Evolutionary conservation across 352 stramenopile species (phyloP).

Genomic region (Phytophthora sansomeana): DNA sequence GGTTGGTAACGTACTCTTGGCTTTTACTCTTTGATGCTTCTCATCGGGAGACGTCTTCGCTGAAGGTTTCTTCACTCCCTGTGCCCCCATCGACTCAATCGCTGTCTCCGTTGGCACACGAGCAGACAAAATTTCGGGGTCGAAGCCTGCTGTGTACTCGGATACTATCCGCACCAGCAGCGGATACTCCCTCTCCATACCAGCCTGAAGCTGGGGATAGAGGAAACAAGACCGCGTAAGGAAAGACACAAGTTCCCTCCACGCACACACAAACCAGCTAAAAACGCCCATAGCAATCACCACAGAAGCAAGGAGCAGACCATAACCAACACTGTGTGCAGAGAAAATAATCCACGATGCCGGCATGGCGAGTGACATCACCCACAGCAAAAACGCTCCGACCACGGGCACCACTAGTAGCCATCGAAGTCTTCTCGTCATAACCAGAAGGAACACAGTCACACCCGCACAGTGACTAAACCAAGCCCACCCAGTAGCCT

Average conservation of each 20-base stretch:
- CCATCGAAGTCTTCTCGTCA: conserved; percentile 75
- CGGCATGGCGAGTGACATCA: conserved; percentile 81
- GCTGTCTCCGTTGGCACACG: conserved; percentile 30
- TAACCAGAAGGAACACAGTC: conserved; percentile 80
- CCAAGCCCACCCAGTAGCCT: conserved; percentile 87
- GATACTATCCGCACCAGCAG: conserved; percentile 84
- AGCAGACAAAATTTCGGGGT: conserved; percentile 75
- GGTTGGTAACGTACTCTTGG: background rate
- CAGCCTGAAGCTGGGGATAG: conserved; percentile 80
- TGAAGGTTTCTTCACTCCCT: conserved; percentile 1
- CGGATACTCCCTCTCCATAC: conserved; percentile 79
- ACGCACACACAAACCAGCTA: conserved; percentile 79
- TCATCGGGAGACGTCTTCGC: background rate
- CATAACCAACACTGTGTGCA: conserved; percentile 80
- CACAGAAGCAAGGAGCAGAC: conserved; percentile 72
- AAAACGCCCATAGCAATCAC: conserved; percentile 86
- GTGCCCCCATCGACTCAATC: conserved; percentile 29
- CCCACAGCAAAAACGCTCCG: conserved; percentile 75
- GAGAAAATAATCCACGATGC: conserved; percentile 87
- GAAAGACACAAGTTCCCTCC: conserved; percentile 82
- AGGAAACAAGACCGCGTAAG: conserved; percentile 84
- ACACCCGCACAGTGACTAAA: conserved; percentile 86
- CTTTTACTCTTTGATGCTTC: conserved; percentile 9
- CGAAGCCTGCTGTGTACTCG: conserved; percentile 83
- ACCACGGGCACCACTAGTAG: conserved; percentile 76